phyloP scores from a whole-genome alignment of 202 grass and related monocot genomes.

The Digitaria exilis region DNA sequence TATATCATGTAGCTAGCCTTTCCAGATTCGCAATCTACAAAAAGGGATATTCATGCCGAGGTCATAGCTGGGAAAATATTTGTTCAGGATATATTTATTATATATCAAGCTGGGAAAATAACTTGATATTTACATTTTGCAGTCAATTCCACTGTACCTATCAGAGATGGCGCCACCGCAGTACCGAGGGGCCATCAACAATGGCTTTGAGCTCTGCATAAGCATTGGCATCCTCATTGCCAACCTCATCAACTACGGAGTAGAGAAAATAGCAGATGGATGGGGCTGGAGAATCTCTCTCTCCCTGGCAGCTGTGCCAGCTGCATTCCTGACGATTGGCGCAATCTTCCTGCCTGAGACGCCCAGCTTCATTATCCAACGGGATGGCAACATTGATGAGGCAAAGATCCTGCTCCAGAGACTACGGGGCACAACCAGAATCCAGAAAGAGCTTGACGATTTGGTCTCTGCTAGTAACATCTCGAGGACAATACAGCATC shows the following conservation, averaged over 20 bases:
- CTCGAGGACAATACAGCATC: slow-evolving; percentile 40
- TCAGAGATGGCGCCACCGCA: slow-evolving; percentile 90
- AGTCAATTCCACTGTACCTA: slow-evolving; percentile 89
- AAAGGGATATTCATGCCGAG: not conserved
- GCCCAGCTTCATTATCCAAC: slow-evolving; percentile 81
- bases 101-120: not conserved
- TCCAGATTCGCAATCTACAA: slow-evolving; percentile 12
- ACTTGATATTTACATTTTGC: too few relatives aligned
- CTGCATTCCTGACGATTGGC: slow-evolving; percentile 65
- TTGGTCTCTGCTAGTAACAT: slow-evolving; percentile 52
- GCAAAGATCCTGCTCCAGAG: slow-evolving; percentile 62
- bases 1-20: not conserved
- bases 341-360: slow-evolving; percentile 86
- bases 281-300: slow-evolving; percentile 95
- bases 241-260: slow-evolving; percentile 82
- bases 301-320: slow-evolving; percentile 75
- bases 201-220: slow-evolving; percentile 86
- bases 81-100: not conserved
- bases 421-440: slow-evolving; percentile 61
- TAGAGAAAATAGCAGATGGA: slow-evolving; percentile 55
- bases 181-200: slow-evolving; percentile 86
- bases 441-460: slow-evolving; percentile 79
- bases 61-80: too few relatives aligned
- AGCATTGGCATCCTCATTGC: slow-evolving; percentile 80
- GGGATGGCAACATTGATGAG: slow-evolving; percentile 51